A percentile compares a stretch with the other conserved stretches of the same genome.
Conservation (phyloP, 2,329 filamentous ascomycete species). For the Drechslerella dactyloides region DNA sequence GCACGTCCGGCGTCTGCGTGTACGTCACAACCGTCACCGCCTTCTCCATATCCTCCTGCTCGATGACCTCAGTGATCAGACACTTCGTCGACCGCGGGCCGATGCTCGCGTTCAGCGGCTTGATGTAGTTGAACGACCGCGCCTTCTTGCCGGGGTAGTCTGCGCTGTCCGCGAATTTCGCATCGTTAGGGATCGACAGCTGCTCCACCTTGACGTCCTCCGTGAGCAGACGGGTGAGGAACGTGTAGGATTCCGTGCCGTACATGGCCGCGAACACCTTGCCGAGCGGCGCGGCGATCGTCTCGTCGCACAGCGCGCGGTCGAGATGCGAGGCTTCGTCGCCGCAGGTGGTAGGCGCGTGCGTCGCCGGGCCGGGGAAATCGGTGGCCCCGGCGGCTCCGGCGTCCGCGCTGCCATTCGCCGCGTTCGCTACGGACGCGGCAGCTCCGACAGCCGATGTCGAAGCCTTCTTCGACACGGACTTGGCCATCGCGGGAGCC, state of each 20-base stretch:
- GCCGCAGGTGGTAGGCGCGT: conserved; percentile 83
- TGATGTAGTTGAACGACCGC: conserved; percentile 84
- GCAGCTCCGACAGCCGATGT: conserved; percentile 59
- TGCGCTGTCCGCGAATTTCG: conserved; percentile 65
- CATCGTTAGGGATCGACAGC: conserved; percentile 71
- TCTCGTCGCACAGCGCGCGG: conserved; percentile 81
- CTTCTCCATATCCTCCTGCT: conserved; percentile 84
- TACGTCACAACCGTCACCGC: conserved; percentile 79
- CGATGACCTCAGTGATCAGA: conserved; percentile 82
- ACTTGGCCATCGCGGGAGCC: conserved; percentile 60
- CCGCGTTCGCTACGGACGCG: conserved; percentile 56
- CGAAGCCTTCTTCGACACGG: conserved; percentile 74
- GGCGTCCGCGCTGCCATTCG: conserved; percentile 56
- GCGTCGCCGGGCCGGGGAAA: conserved; percentile 82
- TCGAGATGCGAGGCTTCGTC: conserved; percentile 76
- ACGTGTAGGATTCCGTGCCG: conserved; percentile 76
- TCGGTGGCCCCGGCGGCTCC: conserved; percentile 62
- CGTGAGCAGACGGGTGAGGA: conserved; percentile 84
- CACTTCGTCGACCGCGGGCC: conserved; percentile 96
- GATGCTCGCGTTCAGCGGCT: conserved; percentile 81
- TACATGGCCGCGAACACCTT: conserved; percentile 91
- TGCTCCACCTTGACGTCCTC: conserved; percentile 88
- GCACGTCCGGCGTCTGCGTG: conserved; percentile 92
- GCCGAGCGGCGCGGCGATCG: conserved; percentile 83
- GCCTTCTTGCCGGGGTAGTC: conserved; percentile 72